phyloP scores from a whole-genome alignment of 306 rosid genomes.

The Trifolium subterraneum region DNA sequence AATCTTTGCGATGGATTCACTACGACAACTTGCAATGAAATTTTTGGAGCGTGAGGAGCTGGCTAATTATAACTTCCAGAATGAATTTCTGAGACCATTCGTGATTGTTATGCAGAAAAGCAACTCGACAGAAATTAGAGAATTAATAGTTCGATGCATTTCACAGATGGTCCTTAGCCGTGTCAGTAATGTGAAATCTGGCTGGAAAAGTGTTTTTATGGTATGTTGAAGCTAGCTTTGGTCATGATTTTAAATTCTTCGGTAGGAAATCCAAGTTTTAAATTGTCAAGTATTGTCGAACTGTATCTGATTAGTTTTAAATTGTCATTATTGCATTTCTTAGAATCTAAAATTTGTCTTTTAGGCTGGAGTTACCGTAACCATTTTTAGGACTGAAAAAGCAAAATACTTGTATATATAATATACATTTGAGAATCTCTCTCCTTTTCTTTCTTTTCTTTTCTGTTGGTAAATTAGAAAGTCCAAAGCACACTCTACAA shows the following conservation, averaged over 20 bases:
- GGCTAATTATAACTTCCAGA: slow-evolving; percentile 98
- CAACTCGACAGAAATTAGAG: slow-evolving; percentile 87
- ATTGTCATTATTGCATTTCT: slow-evolving; percentile 15
- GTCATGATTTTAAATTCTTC: slow-evolving; percentile 28
- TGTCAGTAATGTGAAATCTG: slow-evolving; percentile 94
- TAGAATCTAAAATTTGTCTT: neutral
- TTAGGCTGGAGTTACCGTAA: slow-evolving; percentile 6
- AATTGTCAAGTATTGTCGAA: slow-evolving; percentile 28
- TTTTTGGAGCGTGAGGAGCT: slow-evolving; percentile 98
- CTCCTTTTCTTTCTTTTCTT: neutral
- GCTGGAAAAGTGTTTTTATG: slow-evolving; percentile 99
- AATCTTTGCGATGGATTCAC: slow-evolving; percentile 96
- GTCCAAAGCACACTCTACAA: slow-evolving; percentile 15
- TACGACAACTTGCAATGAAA: slow-evolving; percentile 98
- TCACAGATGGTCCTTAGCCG: slow-evolving; percentile 99
- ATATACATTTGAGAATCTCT: slow-evolving; percentile 1
- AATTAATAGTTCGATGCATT: slow-evolving; percentile 92
- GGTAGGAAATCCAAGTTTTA: slow-evolving; percentile 28
- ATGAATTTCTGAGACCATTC: slow-evolving; percentile 95
- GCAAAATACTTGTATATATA: slow-evolving; percentile 14
- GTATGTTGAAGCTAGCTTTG: slow-evolving; percentile 55
- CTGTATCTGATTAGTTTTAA: slow-evolving; percentile 8
- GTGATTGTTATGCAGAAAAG: slow-evolving; percentile 98
- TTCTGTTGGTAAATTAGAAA: slow-evolving; percentile 29
- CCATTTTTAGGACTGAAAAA: neutral